A percentile compares a stretch with the other conserved stretches of the same genome.
phyloP scores from a whole-genome alignment of 2,329 filamentous ascomycete genomes.

The Trichoderma koningiopsis region DNA sequence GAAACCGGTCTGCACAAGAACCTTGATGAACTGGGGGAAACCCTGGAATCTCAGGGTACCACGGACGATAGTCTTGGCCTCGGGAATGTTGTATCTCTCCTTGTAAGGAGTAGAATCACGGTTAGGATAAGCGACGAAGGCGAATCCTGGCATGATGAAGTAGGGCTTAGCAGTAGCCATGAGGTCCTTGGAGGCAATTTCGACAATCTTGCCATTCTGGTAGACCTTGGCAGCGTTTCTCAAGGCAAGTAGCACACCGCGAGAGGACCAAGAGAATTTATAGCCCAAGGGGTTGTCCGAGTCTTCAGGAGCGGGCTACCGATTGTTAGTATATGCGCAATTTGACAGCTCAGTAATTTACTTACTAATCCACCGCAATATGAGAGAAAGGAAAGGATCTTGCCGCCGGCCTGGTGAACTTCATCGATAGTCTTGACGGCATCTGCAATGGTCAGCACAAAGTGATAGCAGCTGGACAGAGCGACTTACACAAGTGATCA shows the following conservation, averaged over 20 bases:
- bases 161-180: conserved; percentile 86
- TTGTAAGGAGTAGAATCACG: conserved; percentile 85
- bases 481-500: conserved; percentile 53
- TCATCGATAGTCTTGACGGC: conserved; percentile 86
- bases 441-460: conserved; percentile 22
- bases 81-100: conserved; percentile 88
- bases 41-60: conserved; percentile 74
- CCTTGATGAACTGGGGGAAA: conserved; percentile 87
- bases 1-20: conserved; percentile 88
- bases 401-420: conserved; percentile 85
- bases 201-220: conserved; percentile 74
- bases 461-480: not conserved
- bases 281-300: conserved; percentile 91
- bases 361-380: conserved; percentile 71
- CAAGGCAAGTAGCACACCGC: conserved; percentile 85
- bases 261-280: conserved; percentile 76
- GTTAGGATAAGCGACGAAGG: conserved; percentile 92
- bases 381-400: conserved; percentile 77
- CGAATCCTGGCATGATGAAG: conserved; percentile 74
- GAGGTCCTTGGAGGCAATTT: conserved; percentile 70
- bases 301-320: conserved; percentile 53
- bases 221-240: conserved; percentile 84
- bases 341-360: not conserved
- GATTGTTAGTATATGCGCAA: not conserved
- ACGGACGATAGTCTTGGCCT: conserved; percentile 85